Percentiles rank a stretch among this genome's conserved stretches.
Conservation (phyloP, 306 rosid species). For the Castanopsis chinensis region DNA sequence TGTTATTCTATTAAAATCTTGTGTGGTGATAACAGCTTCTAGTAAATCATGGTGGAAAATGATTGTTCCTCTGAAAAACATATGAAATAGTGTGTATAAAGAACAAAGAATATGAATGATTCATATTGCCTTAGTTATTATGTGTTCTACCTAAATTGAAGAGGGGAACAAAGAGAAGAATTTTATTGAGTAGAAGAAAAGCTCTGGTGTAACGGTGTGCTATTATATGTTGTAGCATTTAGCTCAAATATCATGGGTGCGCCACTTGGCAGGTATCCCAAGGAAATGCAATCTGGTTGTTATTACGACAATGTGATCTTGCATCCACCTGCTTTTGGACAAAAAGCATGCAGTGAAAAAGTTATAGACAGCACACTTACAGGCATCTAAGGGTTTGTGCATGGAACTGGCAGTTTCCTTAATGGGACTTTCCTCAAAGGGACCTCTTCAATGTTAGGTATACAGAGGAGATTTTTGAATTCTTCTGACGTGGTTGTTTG, state of each 20-base stretch:
- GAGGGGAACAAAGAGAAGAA: neutral
- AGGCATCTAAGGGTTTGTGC: neutral
- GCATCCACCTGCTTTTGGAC: neutral
- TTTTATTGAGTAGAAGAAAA: neutral
- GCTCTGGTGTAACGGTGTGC: neutral
- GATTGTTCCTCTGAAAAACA: neutral
- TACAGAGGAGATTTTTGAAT: neutral
- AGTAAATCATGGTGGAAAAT: neutral
- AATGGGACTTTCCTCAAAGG: neutral
- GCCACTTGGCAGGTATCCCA: constrained; percentile 13
- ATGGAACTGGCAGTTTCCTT: neutral
- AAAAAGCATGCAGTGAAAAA: neutral
- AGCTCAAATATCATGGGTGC: neutral
- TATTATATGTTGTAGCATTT: neutral
- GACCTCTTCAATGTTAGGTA: neutral
- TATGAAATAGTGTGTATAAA: neutral
- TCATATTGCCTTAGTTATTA: neutral
- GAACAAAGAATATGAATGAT: neutral
- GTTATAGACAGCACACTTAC: neutral
- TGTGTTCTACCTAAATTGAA: neutral
- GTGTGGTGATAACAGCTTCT: neutral
- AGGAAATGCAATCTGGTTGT: neutral
- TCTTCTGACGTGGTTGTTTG: neutral
- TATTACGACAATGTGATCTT: neutral
- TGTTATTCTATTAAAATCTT: neutral